Base-by-base conservation (phyloP, 495 filamentous ascomycete genomes). In the Haplographium delicatum region DNA sequence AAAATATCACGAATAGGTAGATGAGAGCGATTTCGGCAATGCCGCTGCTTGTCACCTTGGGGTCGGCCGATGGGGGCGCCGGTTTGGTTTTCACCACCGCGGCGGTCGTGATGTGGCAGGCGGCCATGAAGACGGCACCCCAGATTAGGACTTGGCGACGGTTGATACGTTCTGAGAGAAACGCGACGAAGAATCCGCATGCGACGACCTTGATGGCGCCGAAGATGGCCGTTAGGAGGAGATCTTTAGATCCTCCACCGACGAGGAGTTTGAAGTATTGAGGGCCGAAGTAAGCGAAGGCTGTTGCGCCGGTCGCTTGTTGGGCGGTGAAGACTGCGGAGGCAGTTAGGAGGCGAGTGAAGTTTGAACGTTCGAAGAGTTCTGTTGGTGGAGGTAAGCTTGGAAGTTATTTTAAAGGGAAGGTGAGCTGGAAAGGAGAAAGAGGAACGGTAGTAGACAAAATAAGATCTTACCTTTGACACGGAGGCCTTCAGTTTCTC, bases 221-320 rank as follows among this genome's bases (percentile, higher is more conserved):
- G 41, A 76, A 78, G 58, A 76, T 72, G 8, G 71, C 73, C 5
- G 69, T 73, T 26, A 76, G 65, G 4, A 79, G 56, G 30, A 72
- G 67, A 31, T 68, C 64, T 31, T 64, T 65, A 28, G 68, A 56
- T 9, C 62, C 64, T 10, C 64, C 67, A 7, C 69, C 70, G 13
- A 78, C 64, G 3, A 70, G 59, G 27, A 68, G 67, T 16, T 16
- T 38, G 71, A 88, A 88, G 59, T 88, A 87, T 47, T 79, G 75
- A 0, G 84, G 84, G 6, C 81, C 79, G 62, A 84, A 85, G 59
- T 84, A 83, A 59, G 85, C 85, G 53, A 79, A 77, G 5, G 67
- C 44, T 4, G 66, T 70, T 3, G 64, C 65, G 4, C 70, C 69
- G 4, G 64, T 71, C 10, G 68, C 62, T 45, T 73, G 62, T 30